Evolutionary conservation across 208 protist species (phyloP).

Genomic region (Trypanosoma lewisi): DNA sequence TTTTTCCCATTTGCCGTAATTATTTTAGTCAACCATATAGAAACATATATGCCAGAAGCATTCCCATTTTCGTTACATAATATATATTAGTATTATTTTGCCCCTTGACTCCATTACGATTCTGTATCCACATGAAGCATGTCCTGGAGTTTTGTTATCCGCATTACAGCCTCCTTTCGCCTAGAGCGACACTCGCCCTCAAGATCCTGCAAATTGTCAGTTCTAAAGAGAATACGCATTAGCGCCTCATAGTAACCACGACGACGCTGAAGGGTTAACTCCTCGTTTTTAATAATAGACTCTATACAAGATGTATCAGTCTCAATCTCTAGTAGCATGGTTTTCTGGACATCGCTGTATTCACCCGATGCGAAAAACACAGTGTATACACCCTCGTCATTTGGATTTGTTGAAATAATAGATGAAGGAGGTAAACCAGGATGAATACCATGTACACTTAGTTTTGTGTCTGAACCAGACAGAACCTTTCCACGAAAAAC

Average conservation of each 20-base stretch:
- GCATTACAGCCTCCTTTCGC: constrained; percentile 60
- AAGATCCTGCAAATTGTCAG: constrained; percentile 62
- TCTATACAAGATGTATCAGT: constrained; percentile 40
- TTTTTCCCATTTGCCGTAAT: background rate
- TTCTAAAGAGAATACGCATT: constrained; percentile 81
- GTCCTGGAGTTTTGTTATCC: constrained; percentile 65
- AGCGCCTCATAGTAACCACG: constrained; percentile 82
- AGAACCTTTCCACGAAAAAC: constrained; percentile 68
- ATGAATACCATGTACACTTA: constrained; percentile 61
- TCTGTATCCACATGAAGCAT: constrained; percentile 31
- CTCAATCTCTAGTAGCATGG: constrained; percentile 69
- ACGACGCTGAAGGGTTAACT: constrained; percentile 36
- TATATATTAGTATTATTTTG: background rate
- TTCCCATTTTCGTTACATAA: background rate
- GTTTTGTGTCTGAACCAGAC: constrained; percentile 26
- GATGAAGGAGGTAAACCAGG: constrained; percentile 10
- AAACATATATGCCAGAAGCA: background rate
- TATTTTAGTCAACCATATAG: background rate
- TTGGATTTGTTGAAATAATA: constrained; percentile 7
- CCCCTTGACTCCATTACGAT: background rate
- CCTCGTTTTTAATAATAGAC: constrained; percentile 16
- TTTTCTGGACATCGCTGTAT: constrained; percentile 46
- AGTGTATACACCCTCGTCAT: constrained; percentile 16
- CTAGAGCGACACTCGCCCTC: constrained; percentile 55
- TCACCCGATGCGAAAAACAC: constrained; percentile 60